Evolutionary conservation across 1,284 basidiomycete species (phyloP).

Genomic region (Moesziomyces sp.): DNA sequence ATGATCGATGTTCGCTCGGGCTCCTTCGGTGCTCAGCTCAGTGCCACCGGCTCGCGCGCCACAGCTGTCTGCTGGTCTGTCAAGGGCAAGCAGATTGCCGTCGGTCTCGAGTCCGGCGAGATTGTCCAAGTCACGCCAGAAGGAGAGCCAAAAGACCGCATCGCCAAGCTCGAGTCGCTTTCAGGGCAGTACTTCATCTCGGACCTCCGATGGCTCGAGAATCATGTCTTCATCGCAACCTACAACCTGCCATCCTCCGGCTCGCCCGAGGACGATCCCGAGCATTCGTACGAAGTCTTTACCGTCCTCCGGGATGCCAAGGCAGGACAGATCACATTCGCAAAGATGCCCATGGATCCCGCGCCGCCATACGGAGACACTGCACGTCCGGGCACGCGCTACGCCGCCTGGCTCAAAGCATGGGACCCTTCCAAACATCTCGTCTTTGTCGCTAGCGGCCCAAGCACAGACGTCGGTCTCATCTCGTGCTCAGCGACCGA

Average conservation of each 20-base stretch:
- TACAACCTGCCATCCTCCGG: constrained; percentile 70
- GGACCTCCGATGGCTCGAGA: constrained; percentile 77
- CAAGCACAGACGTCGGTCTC: constrained; percentile 80
- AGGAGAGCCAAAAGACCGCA: constrained; percentile 74
- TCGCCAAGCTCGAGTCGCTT: constrained; percentile 72
- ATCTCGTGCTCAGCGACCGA: constrained; percentile 70
- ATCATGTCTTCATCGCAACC: constrained; percentile 77
- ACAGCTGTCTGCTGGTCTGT: constrained; percentile 81
- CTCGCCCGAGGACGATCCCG: constrained; percentile 51
- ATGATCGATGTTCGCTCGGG: constrained; percentile 47
- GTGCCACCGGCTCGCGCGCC: constrained; percentile 24
- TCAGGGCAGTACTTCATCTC: constrained; percentile 72
- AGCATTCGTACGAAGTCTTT: constrained; percentile 73
- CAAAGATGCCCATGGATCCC: constrained; percentile 71
- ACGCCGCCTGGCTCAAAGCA: constrained; percentile 72
- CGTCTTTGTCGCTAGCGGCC: constrained; percentile 77
- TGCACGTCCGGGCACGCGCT: constrained; percentile 73
- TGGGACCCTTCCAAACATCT: constrained; percentile 77
- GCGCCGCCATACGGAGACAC: constrained; percentile 73
- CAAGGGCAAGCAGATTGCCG: constrained; percentile 84
- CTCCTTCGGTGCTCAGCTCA: constrained; percentile 41
- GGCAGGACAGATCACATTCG: constrained; percentile 71
- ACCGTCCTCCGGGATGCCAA: constrained; percentile 77
- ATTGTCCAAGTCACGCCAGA: constrained; percentile 77
- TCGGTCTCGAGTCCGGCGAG: constrained; percentile 78